phyloP scores from a whole-genome alignment of 192 early-diverging fungal genomes.

The Phlyctochytrium bullatum region DNA sequence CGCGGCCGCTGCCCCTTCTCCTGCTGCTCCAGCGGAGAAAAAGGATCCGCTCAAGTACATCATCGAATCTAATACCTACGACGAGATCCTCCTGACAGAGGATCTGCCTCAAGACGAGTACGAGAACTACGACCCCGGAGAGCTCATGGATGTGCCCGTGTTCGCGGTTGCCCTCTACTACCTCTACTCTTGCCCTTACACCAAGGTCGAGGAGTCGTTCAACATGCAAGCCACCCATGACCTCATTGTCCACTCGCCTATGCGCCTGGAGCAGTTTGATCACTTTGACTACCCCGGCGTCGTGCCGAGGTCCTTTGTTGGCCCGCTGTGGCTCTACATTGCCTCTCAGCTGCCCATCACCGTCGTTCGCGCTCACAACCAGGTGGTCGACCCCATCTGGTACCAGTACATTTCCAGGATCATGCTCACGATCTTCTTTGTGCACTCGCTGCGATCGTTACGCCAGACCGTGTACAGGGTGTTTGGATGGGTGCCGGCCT shows the following conservation, averaged over 20 bases:
- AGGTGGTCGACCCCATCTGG: not conserved
- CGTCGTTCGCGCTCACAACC: conserved; percentile 4
- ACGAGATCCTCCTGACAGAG: too few relatives aligned
- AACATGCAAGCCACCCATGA: conserved; percentile 93
- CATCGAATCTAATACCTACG: too few relatives aligned
- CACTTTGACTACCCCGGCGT: conserved; percentile 93
- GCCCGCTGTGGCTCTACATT: conserved; percentile 65
- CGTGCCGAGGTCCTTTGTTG: conserved; percentile 91
- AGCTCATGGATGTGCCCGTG: conserved; percentile 3
- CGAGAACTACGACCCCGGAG: too few relatives aligned
- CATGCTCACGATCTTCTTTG: conserved; percentile 9
- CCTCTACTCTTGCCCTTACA: conserved; percentile 56
- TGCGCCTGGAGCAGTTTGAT: conserved; percentile 56
- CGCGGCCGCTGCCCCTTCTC: too few relatives aligned
- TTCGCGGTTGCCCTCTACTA: conserved; percentile 8
- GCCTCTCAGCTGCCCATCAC: conserved; percentile 9
- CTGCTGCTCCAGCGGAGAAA: too few relatives aligned
- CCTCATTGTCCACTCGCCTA: conserved; percentile 54
- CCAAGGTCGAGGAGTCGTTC: conserved; percentile 98
- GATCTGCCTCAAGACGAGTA: too few relatives aligned
- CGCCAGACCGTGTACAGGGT: conserved; percentile 45
- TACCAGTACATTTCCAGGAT: conserved; percentile 16
- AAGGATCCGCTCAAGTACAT: too few relatives aligned
- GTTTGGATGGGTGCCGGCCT: conserved; percentile 58
- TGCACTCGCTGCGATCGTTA: conserved; percentile 48